Evolutionary conservation across 2,329 filamentous ascomycete genomes (phyloP), one percentile per base, ranked within the genome.

Genomic region (Hypoxylon rubiginosum): DNA sequence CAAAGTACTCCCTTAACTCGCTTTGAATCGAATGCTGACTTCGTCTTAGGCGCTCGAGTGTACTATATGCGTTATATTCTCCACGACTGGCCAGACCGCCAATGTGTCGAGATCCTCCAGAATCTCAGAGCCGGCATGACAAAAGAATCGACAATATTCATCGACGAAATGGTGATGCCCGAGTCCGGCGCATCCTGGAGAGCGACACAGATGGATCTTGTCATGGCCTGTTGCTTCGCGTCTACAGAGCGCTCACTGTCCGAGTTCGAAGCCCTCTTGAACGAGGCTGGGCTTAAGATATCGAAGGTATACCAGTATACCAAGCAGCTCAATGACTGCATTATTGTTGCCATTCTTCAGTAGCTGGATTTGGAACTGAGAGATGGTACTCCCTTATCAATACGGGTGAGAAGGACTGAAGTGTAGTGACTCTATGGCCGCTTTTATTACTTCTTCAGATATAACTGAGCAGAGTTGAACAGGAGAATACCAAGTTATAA

Each of bases 31-130:
- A 28, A 28, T 21, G 4, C 45, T 68, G 17, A 19, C 19, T 11
- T n/a, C 24, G 21, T 28, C 26, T 6, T 8, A 49, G 45, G 24
- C 45, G 24, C 24, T 19, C 41, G 41, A 9, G 41, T 24, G 13
- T 45, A 71, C 17, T 72, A 72, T 28, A 7, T 72, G 11, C 64
- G 70, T 3, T 68, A 68, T 11, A 50, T 72, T n/a, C 46, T 71
- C 0, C 66, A 71, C n/a, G 50, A 69, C 32, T 71, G 50, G 50
- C 53, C 64, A 1, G 54, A 64, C 21, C 0, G 56, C 3, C 52
- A 63, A 10, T 69, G 64, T 10, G 26, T 58, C 4, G 48, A 66
- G 26, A 69, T 71, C 4, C 49, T 72, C 0, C 4, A 50, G 7
- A 63, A 52, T 13, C 26, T 67, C 11, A 71, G 61, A 30, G 8